Conservation (phyloP, 345 rosid species). For the Cardamine resedifolia region DNA sequence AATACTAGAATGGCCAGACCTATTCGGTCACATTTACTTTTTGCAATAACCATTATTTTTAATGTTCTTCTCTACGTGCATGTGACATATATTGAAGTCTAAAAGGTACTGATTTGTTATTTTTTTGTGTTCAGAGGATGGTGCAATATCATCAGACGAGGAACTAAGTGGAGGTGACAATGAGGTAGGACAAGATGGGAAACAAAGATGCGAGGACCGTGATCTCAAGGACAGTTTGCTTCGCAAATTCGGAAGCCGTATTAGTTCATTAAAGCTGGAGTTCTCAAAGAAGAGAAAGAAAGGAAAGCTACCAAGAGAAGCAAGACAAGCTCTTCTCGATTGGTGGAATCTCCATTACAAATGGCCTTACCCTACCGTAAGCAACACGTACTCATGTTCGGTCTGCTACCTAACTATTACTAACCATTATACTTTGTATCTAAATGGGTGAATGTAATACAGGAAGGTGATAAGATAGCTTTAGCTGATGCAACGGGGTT, state of each 20-base stretch:
- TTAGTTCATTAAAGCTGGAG: constrained; percentile 71
- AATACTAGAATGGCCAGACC: no score
- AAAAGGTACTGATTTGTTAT: not conserved
- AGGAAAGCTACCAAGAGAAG: constrained; percentile 83
- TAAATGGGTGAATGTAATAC: not conserved
- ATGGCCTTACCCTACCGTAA: constrained; percentile 94
- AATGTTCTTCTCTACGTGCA: not conserved
- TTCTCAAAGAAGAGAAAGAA: constrained; percentile 90
- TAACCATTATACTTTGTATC: not conserved
- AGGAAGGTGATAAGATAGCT: constrained; percentile 82
- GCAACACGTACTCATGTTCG: not conserved
- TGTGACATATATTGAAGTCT: not conserved
- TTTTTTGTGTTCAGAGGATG: constrained; percentile 46
- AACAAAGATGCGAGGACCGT: constrained; percentile 53
- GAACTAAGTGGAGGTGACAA: constrained; percentile 57
- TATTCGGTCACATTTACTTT: no score
- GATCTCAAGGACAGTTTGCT: constrained; percentile 63
- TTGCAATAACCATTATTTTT: not conserved
- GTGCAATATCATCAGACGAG: constrained; percentile 67
- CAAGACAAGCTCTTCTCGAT: constrained; percentile 68
- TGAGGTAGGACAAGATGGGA: constrained; percentile 54
- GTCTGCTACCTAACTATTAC: not conserved
- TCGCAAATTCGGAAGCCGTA: constrained; percentile 68
- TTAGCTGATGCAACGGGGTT: constrained; percentile 78
- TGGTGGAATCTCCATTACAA: constrained; percentile 87